Evolutionary conservation across 1,284 basidiomycete genomes (phyloP).

Genomic region (Heterobasidion occidentale): DNA sequence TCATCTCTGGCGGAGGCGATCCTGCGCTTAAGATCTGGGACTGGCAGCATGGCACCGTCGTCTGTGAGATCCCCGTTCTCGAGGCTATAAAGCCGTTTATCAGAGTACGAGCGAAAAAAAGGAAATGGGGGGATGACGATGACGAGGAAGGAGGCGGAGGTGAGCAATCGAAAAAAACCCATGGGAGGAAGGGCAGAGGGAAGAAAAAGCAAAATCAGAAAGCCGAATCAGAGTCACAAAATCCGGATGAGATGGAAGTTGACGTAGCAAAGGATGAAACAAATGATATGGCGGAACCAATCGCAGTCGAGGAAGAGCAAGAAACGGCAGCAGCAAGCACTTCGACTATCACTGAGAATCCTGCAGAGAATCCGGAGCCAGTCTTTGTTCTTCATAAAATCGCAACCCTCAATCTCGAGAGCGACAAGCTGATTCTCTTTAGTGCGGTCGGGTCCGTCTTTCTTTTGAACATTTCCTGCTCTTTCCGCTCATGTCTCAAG

Average conservation of each 20-base stretch:
- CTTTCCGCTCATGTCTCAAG: neutral
- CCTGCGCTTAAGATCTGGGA: slow-evolving; percentile 72
- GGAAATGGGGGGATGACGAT: slow-evolving; percentile 27
- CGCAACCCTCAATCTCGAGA: slow-evolving; percentile 27
- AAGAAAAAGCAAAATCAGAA: slow-evolving; percentile 10
- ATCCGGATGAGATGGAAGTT: slow-evolving; percentile 14
- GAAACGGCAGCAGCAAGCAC: slow-evolving; percentile 4
- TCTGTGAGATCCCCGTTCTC: slow-evolving; percentile 46
- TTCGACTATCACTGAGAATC: neutral
- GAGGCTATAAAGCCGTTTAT: slow-evolving; percentile 56
- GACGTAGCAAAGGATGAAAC: slow-evolving; percentile 11
- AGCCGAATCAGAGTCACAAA: slow-evolving; percentile 14
- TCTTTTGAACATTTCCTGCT: neutral
- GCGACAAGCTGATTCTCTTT: slow-evolving; percentile 44
- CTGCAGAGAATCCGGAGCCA: slow-evolving; percentile 18
- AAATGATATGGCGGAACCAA: neutral
- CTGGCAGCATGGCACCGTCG: slow-evolving; percentile 56
- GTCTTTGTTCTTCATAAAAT: slow-evolving; percentile 51
- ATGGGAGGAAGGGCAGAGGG: slow-evolving; percentile 16
- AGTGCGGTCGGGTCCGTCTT: slow-evolving; percentile 56
- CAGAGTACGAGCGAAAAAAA: slow-evolving; percentile 35
- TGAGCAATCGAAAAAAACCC: slow-evolving; percentile 13
- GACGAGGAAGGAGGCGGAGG: slow-evolving; percentile 28
- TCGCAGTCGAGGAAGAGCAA: slow-evolving; percentile 12
- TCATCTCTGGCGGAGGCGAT: slow-evolving; percentile 89